phyloP scores from a whole-genome alignment of 352 stramenopile species.

The Phytophthora agathidicida region DNA sequence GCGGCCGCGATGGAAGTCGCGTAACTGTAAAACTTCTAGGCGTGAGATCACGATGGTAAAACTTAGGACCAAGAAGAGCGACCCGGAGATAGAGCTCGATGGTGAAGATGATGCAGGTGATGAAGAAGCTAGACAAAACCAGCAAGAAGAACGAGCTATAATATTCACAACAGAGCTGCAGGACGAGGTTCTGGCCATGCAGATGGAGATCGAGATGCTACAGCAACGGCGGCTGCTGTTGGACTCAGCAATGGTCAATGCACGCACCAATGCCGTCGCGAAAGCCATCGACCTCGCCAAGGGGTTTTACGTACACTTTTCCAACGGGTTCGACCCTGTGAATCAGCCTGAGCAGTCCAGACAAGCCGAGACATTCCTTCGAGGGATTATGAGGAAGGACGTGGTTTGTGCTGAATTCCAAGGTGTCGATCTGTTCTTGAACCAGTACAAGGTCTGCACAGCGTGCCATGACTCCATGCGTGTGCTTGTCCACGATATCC shows the following conservation, averaged over 20 bases:
- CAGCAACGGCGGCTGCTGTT: slow-evolving; percentile 44
- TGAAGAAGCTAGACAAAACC: slow-evolving; percentile 5
- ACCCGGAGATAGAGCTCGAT: slow-evolving; percentile 3
- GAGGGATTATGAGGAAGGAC: slow-evolving; percentile 46
- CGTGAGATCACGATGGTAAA: neutral
- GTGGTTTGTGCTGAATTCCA: slow-evolving; percentile 60
- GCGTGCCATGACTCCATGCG: slow-evolving; percentile 35
- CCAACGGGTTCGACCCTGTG: slow-evolving; percentile 39
- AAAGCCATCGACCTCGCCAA: slow-evolving; percentile 41
- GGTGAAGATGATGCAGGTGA: slow-evolving; percentile 3
- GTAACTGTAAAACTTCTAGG: slow-evolving; percentile 17
- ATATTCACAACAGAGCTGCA: neutral
- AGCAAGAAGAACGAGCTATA: neutral
- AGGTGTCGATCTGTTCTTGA: slow-evolving; percentile 56
- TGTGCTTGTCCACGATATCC: slow-evolving; percentile 33
- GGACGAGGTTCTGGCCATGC: slow-evolving; percentile 34
- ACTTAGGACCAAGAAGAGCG: neutral
- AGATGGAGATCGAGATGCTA: slow-evolving; percentile 42
- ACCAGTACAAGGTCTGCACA: slow-evolving; percentile 51
- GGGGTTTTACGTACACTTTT: slow-evolving; percentile 55
- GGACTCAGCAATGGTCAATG: slow-evolving; percentile 39
- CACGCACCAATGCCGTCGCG: slow-evolving; percentile 32
- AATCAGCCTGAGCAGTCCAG: slow-evolving; percentile 20
- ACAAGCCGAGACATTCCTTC: slow-evolving; percentile 42
- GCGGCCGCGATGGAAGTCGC: slow-evolving; percentile 10